phyloP scores from a whole-genome alignment of 176 grass and related monocot species.

The Tillandsia fasciculata region DNA sequence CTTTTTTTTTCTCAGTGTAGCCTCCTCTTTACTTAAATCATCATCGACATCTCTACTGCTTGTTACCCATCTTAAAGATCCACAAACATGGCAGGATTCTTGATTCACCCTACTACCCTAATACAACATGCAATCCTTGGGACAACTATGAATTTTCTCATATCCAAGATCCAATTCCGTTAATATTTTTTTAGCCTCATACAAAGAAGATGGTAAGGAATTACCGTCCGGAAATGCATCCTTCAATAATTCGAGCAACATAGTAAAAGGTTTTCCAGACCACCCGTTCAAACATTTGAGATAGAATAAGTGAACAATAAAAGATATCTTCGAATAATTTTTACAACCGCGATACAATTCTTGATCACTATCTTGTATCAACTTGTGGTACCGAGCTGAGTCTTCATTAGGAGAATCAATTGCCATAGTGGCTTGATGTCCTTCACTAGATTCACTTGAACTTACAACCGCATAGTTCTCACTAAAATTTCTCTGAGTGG shows the following conservation, averaged over 20 bases:
- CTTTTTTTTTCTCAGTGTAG: too few relatives aligned
- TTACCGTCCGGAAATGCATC: not conserved
- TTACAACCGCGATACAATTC: not conserved
- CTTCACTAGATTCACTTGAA: too few relatives aligned
- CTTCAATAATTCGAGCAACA: not conserved
- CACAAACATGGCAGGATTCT: not conserved
- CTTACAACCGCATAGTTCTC: too few relatives aligned
- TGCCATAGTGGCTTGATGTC: too few relatives aligned
- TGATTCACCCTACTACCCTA: not conserved
- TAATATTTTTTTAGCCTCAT: not conserved
- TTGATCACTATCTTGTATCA: not conserved
- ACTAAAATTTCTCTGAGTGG: too few relatives aligned
- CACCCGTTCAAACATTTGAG: not conserved
- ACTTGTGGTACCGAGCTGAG: not conserved
- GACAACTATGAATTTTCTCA: not conserved
- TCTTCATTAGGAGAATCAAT: not conserved
- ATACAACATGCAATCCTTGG: not conserved
- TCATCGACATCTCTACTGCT: too few relatives aligned
- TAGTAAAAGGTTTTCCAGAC: not conserved
- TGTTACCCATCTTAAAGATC: not conserved
- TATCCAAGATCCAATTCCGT: not conserved
- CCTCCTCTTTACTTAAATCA: not conserved
- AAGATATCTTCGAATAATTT: not conserved
- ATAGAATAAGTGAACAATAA: not conserved
- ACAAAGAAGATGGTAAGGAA: not conserved